Evolutionary conservation across 805 yeast genomes (phyloP), one percentile per base, ranked within the genome.

Genomic region (Pachysolen tannophilus): DNA sequence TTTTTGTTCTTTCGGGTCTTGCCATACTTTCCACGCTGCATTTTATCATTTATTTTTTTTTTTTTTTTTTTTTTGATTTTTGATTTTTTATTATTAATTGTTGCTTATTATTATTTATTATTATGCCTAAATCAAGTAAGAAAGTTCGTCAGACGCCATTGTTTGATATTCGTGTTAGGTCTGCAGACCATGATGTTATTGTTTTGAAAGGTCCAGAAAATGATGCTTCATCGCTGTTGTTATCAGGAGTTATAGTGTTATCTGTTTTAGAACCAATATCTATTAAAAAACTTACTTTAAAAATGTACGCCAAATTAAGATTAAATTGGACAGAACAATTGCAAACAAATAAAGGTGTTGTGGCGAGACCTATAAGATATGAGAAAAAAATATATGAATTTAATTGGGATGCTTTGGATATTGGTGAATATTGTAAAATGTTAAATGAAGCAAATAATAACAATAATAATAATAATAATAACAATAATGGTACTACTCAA

Each of bases 201-300:
- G 72, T 92, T 7, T 56, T 90, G 21, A 81, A 86, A 45, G 98
- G 98, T 1, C 50, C 80, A 1, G 76, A 81, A 5, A 67, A 69
- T 24, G 88, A 80, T 34, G 95, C 97, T 0, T 68, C 85, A 0
- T 78, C 95, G 2, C 83, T 75, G 3, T 60, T 82, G 6, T 56
- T 92, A 19, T 61, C 81, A 1, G 98, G 98, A 4, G 75, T 75
- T 8, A 77, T 92, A 17, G 87, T 81, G 1, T 57, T 92, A 18
- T 70, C 88, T 1, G 75, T 84, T 1, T 65, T 69, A 9, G 97
- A 90, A 44, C 84, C 95, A 3, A 60, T 85, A 37, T 58, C 75
- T 11, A 67, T 90, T 34, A 80, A 75, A 50, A 73, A 70, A 44
- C 56, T 92, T 42, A 55, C 74, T 4, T 57, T 92, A 35, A 71